A percentile compares a stretch with the other conserved stretches of the same genome.
phyloP scores from a whole-genome alignment of 179 eudicot genomes.

The Dionaea muscipula region DNA sequence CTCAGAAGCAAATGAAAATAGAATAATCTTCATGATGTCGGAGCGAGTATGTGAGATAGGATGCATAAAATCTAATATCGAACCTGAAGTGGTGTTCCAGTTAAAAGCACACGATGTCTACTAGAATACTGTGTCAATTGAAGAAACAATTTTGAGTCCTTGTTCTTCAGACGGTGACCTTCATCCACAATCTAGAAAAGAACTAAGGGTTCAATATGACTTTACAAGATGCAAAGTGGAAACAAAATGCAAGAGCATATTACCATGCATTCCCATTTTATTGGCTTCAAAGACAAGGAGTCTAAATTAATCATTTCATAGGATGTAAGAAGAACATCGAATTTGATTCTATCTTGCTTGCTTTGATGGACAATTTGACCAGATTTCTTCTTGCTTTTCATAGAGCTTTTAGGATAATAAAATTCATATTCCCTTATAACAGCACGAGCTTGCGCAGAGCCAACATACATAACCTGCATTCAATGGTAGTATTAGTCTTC shows the following conservation, averaged over 20 bases:
- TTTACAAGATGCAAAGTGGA: conserved; percentile 1
- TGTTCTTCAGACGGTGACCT: conserved; percentile 96
- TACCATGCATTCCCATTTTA: conserved; percentile 95
- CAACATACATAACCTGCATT: conserved; percentile 93
- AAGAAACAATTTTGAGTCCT: conserved; percentile 87
- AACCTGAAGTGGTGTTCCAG: conserved; percentile 99
- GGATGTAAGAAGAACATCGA: conserved; percentile 88
- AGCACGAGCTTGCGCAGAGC: conserved; percentile 69
- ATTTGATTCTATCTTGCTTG: conserved; percentile 84
- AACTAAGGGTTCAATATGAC: conserved; percentile 6
- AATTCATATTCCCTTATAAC: conserved; percentile 73
- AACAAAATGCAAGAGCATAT: conserved; percentile 7
- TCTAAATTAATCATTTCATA: conserved; percentile 92
- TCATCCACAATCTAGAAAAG: conserved; percentile 77
- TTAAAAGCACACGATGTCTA: conserved; percentile 77
- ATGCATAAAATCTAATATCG: conserved; percentile 7
- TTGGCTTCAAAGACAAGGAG: conserved; percentile 58
- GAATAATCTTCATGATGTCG: background rate
- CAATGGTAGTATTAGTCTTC: background rate
- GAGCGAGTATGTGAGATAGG: background rate
- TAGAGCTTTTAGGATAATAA: conserved; percentile 55
- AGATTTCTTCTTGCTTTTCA: conserved; percentile 67
- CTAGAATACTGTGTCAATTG: conserved; percentile 57
- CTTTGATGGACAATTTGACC: conserved; percentile 44
- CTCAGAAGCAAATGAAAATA: no score